Evolutionary conservation across 1,139 yeast genomes (phyloP), one percentile per base, ranked within the genome.

Genomic region (Nakaseomyces nivariensis): DNA sequence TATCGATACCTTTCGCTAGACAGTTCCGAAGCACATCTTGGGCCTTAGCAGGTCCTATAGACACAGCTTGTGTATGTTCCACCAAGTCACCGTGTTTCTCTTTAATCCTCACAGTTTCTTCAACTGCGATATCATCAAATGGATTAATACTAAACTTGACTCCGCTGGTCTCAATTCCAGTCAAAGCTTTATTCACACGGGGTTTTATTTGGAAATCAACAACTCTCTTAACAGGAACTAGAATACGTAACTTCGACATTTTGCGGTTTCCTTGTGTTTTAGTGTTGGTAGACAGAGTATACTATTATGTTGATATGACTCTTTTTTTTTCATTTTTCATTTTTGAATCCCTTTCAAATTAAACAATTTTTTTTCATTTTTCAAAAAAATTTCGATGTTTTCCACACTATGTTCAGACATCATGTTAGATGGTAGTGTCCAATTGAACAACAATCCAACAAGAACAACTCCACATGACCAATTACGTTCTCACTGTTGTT

Each of bases 71-170:
- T 56, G 92, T 83, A 49, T 74, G 72, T 57, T 88, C 95, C 29
- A 89, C 96, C 46, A 79, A 68, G n/a, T 70, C 82, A 62, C 84
- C 82, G 66, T 82, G 69, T 45, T 74, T 74, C 61, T 86, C 92
- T 61, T 79, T 81, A 58, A 92, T 76, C 60, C 84, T 78, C 48
- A 90, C 74, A 3, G 97, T 95, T 68, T 92, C 98, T 70, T 92
- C 98, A 50, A 81, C 74, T 33, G 98, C 98, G 66, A 92, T 92
- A 69, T 92, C 98, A 71, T 96, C 94, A 70, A 92, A 92, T 50
- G 98, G 98, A 68, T 92, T 92, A 69, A 92, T 88, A 64, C 90
- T 81, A 75, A 85, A 89, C 72, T 90, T 90, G 59, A 88, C 89
- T 51, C 97, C 97, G 58, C 85, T 80, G 51, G 92, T 82, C 61